Evolutionary conservation across 306 rosid species (phyloP), one percentile per base, ranked within the genome.

Genomic region (Gastrolobium villosum): DNA sequence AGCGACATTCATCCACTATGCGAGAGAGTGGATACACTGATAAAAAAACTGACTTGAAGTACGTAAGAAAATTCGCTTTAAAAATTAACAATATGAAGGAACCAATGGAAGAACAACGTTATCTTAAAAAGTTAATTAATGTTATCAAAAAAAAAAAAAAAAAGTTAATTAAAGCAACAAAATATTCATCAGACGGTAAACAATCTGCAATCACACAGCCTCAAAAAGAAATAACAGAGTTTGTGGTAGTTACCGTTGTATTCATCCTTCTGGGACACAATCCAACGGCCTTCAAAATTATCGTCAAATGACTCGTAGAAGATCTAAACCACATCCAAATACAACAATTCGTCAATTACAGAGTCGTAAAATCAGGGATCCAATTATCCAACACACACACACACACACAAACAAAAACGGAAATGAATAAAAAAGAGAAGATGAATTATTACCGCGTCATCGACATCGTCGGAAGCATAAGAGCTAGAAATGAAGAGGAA

Each of bases 231-330:
- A 39, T 9, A 68, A 74, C 1, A 0, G 49, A 56, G 39, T 35
- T 7, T 6, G 26, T 13, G 4, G 45, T 1, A 66, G 4, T 32
- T 72, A 94, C 99, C 99, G 72, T 72, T 72, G 52, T 89, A 94
- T 0, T 89, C 97, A 4, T 86, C 93, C 76, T 90, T 94, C 77
- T 72, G 78, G 0, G 97, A 92, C 10, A 82, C 90, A 59, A 85
- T 78, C 99, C 99, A 94, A 30, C 97, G 88, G 6, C 82, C 93
- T n/a, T 89, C 95, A 34, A 94, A 94, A 56, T 73, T 4, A 37
- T 90, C 92, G 13, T 92, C 97, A 65, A 94, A 94, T 3, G 99
- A 87, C 15, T 94, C 99, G 90, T 90, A 94, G 48, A 89, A 89
- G 76, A 90, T 89, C 99, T 94, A 56, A 74, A 77, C 34, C 10